These are phyloP conservation scores for Schizochytrium sp. DNA, from an alignment of 108 stramenopile genomes.

Conservation along the genomic window DNA sequence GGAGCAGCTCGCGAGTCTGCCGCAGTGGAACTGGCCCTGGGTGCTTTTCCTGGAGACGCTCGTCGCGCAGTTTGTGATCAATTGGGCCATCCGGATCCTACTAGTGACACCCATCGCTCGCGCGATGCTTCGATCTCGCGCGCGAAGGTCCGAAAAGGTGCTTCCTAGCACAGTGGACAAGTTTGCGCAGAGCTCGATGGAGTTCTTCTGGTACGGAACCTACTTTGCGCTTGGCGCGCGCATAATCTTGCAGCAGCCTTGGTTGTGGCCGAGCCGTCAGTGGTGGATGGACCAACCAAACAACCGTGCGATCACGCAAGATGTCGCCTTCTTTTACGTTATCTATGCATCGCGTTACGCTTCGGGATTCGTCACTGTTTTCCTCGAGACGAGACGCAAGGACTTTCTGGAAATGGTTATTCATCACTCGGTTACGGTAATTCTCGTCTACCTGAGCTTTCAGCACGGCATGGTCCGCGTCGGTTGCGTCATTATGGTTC, in stretches of 20 bases:
- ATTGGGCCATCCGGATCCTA: not conserved
- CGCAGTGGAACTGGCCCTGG: slow-evolving; percentile 3
- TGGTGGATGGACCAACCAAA: slow-evolving; percentile 18
- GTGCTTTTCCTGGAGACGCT: not conserved
- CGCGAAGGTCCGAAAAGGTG: not conserved
- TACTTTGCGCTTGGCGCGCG: slow-evolving; percentile 12
- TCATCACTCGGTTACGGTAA: slow-evolving; percentile 37
- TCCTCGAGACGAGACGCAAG: slow-evolving; percentile 37
- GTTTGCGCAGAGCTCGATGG: slow-evolving; percentile 19
- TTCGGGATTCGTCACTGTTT: slow-evolving; percentile 32
- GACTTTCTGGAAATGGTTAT: slow-evolving; percentile 29
- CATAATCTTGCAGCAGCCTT: not conserved
- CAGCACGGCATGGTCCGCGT: slow-evolving; percentile 26
- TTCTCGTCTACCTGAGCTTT: slow-evolving; percentile 34
- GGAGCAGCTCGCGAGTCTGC: not conserved
- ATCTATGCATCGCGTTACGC: slow-evolving; percentile 41
- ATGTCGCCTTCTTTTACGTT: slow-evolving; percentile 44
- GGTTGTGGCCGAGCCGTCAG: slow-evolving; percentile 16
- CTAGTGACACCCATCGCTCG: not conserved
- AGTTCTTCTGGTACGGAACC: not conserved
- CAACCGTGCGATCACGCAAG: slow-evolving; percentile 4
- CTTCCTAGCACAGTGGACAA: not conserved
- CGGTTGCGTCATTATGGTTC: slow-evolving; percentile 50
- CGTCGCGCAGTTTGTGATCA: not conserved
- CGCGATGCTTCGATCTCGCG: not conserved